Conservation (phyloP, 352 stramenopile genomes). For the Blastocystis hominis region DNA sequence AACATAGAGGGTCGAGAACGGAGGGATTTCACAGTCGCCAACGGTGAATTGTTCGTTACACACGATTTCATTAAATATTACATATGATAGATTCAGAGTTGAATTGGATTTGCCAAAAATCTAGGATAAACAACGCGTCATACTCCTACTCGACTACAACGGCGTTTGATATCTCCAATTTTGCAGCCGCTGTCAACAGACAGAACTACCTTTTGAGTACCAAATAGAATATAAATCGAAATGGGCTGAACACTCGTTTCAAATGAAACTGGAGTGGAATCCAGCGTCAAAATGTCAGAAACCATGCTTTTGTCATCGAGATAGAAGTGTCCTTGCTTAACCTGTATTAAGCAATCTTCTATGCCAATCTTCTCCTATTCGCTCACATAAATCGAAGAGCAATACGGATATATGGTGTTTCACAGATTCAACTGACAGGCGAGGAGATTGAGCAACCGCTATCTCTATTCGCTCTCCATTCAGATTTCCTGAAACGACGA, state of each 20-base stretch:
- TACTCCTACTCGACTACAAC: background rate
- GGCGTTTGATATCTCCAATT: background rate
- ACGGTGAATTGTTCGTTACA: slow-evolving; percentile 25
- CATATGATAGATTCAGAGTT: background rate
- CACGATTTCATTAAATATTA: slow-evolving; percentile 12
- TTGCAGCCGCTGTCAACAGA: background rate
- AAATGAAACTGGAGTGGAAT: slow-evolving; percentile 31
- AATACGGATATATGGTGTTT: background rate
- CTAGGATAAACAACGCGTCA: background rate
- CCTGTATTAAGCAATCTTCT: background rate
- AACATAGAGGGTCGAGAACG: slow-evolving; percentile 24
- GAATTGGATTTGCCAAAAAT: background rate
- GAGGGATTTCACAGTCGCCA: background rate
- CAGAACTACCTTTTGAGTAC: background rate
- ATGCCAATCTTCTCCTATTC: slow-evolving; percentile 7
- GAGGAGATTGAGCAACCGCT: background rate
- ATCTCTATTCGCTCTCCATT: slow-evolving; percentile 10
- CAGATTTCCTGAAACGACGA: background rate
- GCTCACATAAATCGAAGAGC: background rate
- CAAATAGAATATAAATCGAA: slow-evolving; percentile 8
- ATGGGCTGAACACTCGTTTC: background rate
- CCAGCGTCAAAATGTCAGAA: background rate
- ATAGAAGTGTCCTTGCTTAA: slow-evolving; percentile 50
- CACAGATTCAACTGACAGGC: background rate
- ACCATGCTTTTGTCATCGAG: background rate